Evolutionary conservation across 2,329 filamentous ascomycete genomes (phyloP), one percentile per base, ranked within the genome.

Genomic region (Madurella mycetomatis): DNA sequence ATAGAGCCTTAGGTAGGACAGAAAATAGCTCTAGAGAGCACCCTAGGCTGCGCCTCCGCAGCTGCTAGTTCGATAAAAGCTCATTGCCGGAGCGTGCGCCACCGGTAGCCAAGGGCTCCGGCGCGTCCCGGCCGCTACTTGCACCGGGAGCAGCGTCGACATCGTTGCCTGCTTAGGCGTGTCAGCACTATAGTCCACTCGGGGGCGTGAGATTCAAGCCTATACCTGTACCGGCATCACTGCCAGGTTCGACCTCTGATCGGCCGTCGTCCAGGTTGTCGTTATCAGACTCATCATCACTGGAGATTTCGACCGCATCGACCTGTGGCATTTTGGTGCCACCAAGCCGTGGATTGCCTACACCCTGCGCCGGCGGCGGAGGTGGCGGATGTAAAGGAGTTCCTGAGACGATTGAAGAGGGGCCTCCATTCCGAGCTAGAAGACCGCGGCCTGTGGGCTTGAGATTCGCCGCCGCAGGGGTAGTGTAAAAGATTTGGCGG

Each of bases 361-460:
- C 34, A 37, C 13, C 34, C 34, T 37, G 34, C 34, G 9, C 4
- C 4, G 34, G 34, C 34, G 34, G 41, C 47, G 16, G 53, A 39
- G 46, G 47, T 43, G 47, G 49, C 31, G 40, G 56, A 47, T 37
- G 25, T 18, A 53, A 55, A 53, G 56, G 53, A 58, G 49, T 53
- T 37, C 41, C 47, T 52, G 52, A 51, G 45, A 52, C 54, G 40
- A 44, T 41, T 56, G 45, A 31, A 56, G 53, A 55, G 51, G 43
- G 56, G 47, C 19, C 42, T 41, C 30, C 41, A 32, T 54, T 16
- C 18, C 25, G 51, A 49, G 43, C 48, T n/a, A 11, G 39, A 57
- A 39, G 30, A 45, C 47, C 17, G 32, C 16, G n/a, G 47, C 44
- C 54, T 16, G 43, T 39, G 53, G 46, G 50, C 54, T 53, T 13